Conservation (phyloP, 306 rosid species). For the Quercus rubra region DNA sequence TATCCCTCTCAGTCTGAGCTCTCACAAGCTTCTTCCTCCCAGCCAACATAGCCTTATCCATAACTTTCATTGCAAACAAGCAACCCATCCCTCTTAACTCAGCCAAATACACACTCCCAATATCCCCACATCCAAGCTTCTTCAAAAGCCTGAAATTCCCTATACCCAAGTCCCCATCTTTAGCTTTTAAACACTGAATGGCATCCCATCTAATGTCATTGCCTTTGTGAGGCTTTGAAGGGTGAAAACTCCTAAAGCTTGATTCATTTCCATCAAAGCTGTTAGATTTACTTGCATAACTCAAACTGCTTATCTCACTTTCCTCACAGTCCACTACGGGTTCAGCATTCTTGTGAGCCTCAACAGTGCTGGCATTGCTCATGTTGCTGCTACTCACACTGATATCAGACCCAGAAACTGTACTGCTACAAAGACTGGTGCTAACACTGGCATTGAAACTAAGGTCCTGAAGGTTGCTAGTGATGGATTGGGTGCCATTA, state of each 20-base stretch:
- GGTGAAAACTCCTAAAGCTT: slow-evolving; percentile 29
- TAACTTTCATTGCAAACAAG: slow-evolving; percentile 56
- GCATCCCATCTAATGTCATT: slow-evolving; percentile 53
- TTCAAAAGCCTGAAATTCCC: slow-evolving; percentile 56
- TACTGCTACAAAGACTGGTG: slow-evolving; percentile 35
- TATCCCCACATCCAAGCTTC: slow-evolving; percentile 64
- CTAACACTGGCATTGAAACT: slow-evolving; percentile 24
- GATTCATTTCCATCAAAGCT: slow-evolving; percentile 21
- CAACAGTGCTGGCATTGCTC: slow-evolving; percentile 22
- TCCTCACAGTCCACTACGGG: slow-evolving; percentile 16
- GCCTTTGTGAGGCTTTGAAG: slow-evolving; percentile 59
- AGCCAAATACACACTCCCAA: slow-evolving; percentile 57
- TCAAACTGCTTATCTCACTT: slow-evolving; percentile 22
- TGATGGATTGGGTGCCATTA: slow-evolving; percentile 14
- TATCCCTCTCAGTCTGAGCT: slow-evolving; percentile 60
- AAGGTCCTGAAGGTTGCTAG: slow-evolving; percentile 11
- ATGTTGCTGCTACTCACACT: slow-evolving; percentile 35
- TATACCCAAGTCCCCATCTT: slow-evolving; percentile 43
- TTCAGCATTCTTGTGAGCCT: slow-evolving; percentile 17
- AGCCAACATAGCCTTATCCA: slow-evolving; percentile 51
- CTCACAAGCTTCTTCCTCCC: slow-evolving; percentile 48
- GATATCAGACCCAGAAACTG: slow-evolving; percentile 29
- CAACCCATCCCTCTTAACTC: slow-evolving; percentile 46
- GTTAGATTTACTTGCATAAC: slow-evolving; percentile 19
- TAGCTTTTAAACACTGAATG: slow-evolving; percentile 33